Evolutionary conservation across 495 filamentous ascomycete species (phyloP), one percentile per base, ranked within the genome.

Genomic region (Astrocystis sublimbata): DNA sequence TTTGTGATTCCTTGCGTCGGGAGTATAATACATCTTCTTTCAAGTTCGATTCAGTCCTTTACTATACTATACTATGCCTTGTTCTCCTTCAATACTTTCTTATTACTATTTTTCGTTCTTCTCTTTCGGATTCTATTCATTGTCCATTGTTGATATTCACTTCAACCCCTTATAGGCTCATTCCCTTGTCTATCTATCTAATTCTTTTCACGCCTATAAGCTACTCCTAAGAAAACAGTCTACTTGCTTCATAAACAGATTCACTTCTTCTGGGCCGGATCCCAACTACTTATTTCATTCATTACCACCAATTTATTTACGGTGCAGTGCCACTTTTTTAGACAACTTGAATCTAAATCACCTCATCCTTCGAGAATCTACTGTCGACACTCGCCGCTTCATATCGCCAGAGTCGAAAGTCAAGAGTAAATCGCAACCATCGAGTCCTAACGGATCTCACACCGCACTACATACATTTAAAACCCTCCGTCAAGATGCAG

Each of bases 401-500:
- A n/a, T n/a, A n/a, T n/a, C n/a, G n/a, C n/a, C n/a, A n/a, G n/a
- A n/a, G n/a, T n/a, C n/a, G n/a, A n/a, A n/a, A n/a, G n/a, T n/a
- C n/a, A n/a, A n/a, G n/a, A n/a, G n/a, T n/a, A n/a, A n/a, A n/a
- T n/a, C 30, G n/a, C 30, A 54, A 40, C 30, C n/a, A 15, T 41
- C 5, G 10, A 23, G 8, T 8, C 21, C n/a, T n/a, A n/a, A n/a
- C n/a, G n/a, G n/a, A n/a, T n/a, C n/a, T n/a, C n/a, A n/a, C n/a
- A 7, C 9, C 10, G 4, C 46, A n/a, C 46, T 31, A 3, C 5
- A 17, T 17, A 1, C n/a, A n/a, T n/a, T 30, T n/a, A 45, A 8
- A 24, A 45, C 21, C 19, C 47, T 15, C 17, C 21, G 8, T 1
- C 13, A 61, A 52, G 45, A 67, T 68, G 66, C 57, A 62, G 50